These are phyloP conservation scores for Gossypium turneri DNA, from an alignment of 345 rosid genomes.

Conservation along the genomic window DNA sequence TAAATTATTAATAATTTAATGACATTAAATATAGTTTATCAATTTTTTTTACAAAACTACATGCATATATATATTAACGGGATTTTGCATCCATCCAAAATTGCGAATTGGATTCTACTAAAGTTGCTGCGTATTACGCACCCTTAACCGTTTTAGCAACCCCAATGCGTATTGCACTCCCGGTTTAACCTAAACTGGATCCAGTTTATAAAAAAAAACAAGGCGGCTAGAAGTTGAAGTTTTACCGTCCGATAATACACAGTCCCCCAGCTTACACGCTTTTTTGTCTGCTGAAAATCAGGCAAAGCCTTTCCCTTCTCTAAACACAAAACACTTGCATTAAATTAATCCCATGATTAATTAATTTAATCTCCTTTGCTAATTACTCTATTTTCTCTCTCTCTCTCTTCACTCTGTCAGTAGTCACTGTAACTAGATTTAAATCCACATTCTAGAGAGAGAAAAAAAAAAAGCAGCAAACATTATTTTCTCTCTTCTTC, in stretches of 20 bases:
- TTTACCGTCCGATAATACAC: background rate
- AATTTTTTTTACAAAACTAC: too few species aligned
- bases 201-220: background rate
- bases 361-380: background rate
- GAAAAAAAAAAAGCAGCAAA: background rate
- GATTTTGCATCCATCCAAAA: too few species aligned
- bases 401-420: background rate
- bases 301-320: background rate
- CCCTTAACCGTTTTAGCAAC: background rate
- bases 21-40: too few species aligned
- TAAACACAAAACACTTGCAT: background rate
- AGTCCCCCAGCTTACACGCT: background rate
- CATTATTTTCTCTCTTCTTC: conserved; percentile 7
- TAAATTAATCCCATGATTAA: background rate
- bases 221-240: background rate
- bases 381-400: background rate
- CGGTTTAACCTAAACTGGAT: too few species aligned
- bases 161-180: too few species aligned
- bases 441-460: conserved; percentile 14
- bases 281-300: conserved; percentile 6
- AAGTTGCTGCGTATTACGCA: background rate
- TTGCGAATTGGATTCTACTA: too few species aligned
- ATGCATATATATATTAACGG: too few species aligned
- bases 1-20: too few species aligned
- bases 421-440: conserved; percentile 9